Percentiles rank a stretch among this genome's conserved stretches.
phyloP scores from a whole-genome alignment of 2,329 filamentous ascomycete species.

The Colletotrichum lupini region DNA sequence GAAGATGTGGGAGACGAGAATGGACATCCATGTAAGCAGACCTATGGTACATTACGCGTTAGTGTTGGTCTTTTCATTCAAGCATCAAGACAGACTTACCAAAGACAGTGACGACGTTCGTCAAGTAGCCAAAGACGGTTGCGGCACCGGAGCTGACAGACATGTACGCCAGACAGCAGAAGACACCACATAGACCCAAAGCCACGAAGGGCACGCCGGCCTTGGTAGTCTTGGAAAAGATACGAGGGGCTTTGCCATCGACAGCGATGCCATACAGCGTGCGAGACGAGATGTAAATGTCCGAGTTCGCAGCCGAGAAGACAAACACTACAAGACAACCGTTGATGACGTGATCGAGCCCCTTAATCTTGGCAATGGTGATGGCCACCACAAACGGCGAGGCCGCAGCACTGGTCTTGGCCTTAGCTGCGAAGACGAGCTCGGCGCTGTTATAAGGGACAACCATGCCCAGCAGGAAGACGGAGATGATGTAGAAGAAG shows the following conservation, averaged over 20 bases:
- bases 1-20: conserved; percentile 51
- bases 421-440: conserved; percentile 55
- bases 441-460: conserved; percentile 67
- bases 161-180: conserved; percentile 53
- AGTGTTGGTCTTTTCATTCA: background rate
- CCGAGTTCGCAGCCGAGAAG: conserved; percentile 19
- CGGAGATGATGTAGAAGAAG: conserved; percentile 75
- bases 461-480: conserved; percentile 74
- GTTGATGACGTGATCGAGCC: conserved; percentile 29
- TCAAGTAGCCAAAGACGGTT: conserved; percentile 52
- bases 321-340: conserved; percentile 25
- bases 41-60: background rate
- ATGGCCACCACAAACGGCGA: conserved; percentile 33
- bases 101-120: conserved; percentile 36
- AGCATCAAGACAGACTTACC: background rate
- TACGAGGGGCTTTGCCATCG: conserved; percentile 51
- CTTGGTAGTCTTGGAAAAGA: conserved; percentile 48
- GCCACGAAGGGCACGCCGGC: conserved; percentile 54
- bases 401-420: conserved; percentile 45
- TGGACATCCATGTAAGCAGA: conserved; percentile 47
- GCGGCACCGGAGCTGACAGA: conserved; percentile 49
- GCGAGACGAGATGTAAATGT: conserved; percentile 52
- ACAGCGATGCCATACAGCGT: conserved; percentile 52
- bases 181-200: conserved; percentile 48
- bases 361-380: conserved; percentile 22